These are phyloP conservation scores for Effrenium voratum DNA, from an alignment of 73 alveolate genomes.

Conservation along the genomic window DNA sequence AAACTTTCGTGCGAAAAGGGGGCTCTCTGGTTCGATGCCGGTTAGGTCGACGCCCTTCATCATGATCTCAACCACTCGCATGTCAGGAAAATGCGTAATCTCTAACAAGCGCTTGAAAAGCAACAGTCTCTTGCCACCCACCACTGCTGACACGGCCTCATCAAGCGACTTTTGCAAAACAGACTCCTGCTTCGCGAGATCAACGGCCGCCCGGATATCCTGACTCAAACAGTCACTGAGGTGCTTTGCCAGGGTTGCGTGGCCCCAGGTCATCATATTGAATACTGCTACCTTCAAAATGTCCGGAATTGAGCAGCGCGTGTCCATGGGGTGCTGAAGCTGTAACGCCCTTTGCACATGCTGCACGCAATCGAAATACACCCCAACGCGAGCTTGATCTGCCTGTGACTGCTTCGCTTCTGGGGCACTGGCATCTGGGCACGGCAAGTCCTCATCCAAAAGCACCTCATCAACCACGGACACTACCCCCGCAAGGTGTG, in stretches of 20 bases:
- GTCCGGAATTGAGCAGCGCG: neutral
- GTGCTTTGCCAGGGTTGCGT: neutral
- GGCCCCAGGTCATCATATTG: neutral
- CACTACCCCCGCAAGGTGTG: too few relatives aligned
- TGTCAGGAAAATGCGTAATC: neutral
- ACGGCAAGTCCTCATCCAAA: too few relatives aligned
- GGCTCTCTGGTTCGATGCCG: neutral
- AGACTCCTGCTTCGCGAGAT: neutral
- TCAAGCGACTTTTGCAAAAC: neutral
- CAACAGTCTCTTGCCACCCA: neutral
- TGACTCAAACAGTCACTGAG: neutral
- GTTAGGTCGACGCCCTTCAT: neutral
- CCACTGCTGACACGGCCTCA: neutral
- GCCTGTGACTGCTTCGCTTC: neutral
- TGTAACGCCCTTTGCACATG: neutral
- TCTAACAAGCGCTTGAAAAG: neutral
- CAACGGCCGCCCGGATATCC: neutral
- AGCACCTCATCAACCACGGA: too few relatives aligned
- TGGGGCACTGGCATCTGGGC: too few relatives aligned
- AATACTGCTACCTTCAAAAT: neutral
- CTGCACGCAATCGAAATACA: neutral
- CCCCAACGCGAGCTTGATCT: neutral
- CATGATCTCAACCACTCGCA: neutral
- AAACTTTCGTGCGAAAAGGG: neutral
- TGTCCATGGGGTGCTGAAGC: neutral